Conservation (phyloP, 768 basidiomycete genomes). For the Suillus subaureus region DNA sequence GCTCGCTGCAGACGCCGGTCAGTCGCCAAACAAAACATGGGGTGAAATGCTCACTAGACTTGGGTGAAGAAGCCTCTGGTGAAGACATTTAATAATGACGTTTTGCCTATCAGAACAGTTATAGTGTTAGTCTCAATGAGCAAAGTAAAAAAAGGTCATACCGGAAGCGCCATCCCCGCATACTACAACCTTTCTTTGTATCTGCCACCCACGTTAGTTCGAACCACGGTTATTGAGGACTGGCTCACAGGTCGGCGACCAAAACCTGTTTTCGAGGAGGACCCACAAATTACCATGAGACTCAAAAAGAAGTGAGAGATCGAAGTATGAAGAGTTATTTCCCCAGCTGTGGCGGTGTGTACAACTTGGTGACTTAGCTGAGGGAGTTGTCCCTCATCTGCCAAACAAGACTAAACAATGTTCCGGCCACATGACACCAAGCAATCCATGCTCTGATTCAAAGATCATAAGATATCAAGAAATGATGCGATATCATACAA, state of each 20-base stretch:
- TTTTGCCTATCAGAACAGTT: constrained; percentile 56
- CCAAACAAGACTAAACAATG: not conserved
- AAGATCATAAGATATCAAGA: constrained; percentile 19
- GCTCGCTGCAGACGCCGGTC: constrained; percentile 56
- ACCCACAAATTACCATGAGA: constrained; percentile 60
- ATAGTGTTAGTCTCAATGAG: not conserved
- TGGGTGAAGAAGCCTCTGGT: constrained; percentile 92
- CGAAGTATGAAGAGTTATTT: constrained; percentile 1
- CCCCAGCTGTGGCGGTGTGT: constrained; percentile 1
- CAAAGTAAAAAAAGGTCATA: constrained; percentile 35
- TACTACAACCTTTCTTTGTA: constrained; percentile 78
- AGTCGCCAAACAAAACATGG: constrained; percentile 4
- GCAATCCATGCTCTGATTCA: not conserved
- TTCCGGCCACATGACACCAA: not conserved
- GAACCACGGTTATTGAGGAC: constrained; percentile 12
- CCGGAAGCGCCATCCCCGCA: constrained; percentile 97
- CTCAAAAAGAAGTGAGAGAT: constrained; percentile 22
- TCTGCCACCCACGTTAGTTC: constrained; percentile 28
- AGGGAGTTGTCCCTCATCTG: not conserved
- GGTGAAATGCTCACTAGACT: constrained; percentile 68
- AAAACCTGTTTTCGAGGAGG: constrained; percentile 56
- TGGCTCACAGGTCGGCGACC: constrained; percentile 42
- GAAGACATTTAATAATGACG: constrained; percentile 85
- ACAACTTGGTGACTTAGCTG: not conserved
- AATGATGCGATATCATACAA: constrained; percentile 19